Evolutionary conservation across 495 filamentous ascomycete species (phyloP).

Genomic region (Talaromyces trachyspermus): DNA sequence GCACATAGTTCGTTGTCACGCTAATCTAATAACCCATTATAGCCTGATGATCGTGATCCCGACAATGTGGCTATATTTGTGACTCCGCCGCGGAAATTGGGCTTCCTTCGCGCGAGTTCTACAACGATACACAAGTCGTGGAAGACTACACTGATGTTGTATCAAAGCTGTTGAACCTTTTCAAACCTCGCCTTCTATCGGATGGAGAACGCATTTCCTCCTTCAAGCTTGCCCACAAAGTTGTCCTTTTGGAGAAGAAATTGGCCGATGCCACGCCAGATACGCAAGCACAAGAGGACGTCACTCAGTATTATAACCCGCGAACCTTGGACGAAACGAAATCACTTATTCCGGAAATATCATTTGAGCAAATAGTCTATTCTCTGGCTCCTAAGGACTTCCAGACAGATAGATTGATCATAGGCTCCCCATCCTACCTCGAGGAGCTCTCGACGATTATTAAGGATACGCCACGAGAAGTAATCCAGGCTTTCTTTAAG

Average conservation of each 20-base stretch:
- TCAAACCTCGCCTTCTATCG: not conserved
- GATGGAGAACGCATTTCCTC: conserved; percentile 1
- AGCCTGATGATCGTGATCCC: conserved; percentile 58
- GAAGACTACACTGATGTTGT: conserved; percentile 44
- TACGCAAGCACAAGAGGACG: conserved; percentile 49
- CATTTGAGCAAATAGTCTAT: conserved; percentile 44
- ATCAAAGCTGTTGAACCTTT: conserved; percentile 30
- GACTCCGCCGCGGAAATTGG: conserved; percentile 46
- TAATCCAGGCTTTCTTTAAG: conserved; percentile 48
- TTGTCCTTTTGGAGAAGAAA: conserved; percentile 54
- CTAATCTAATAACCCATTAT: conserved; percentile 6
- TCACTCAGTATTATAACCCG: conserved; percentile 56
- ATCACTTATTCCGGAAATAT: conserved; percentile 47
- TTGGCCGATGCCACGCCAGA: conserved; percentile 53
- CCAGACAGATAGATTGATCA: conserved; percentile 46
- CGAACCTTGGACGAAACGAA: conserved; percentile 43
- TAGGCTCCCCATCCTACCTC: conserved; percentile 51
- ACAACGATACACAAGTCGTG: conserved; percentile 48
- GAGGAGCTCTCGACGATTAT: conserved; percentile 41
- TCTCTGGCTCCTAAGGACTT: conserved; percentile 43
- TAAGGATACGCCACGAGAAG: conserved; percentile 37
- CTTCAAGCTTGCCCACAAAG: conserved; percentile 27
- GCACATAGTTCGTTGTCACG: not conserved
- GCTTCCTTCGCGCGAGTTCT: conserved; percentile 59
- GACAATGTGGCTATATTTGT: conserved; percentile 53